Conservation (phyloP, 345 rosid genomes). For the Rhodamnia rubescens region DNA sequence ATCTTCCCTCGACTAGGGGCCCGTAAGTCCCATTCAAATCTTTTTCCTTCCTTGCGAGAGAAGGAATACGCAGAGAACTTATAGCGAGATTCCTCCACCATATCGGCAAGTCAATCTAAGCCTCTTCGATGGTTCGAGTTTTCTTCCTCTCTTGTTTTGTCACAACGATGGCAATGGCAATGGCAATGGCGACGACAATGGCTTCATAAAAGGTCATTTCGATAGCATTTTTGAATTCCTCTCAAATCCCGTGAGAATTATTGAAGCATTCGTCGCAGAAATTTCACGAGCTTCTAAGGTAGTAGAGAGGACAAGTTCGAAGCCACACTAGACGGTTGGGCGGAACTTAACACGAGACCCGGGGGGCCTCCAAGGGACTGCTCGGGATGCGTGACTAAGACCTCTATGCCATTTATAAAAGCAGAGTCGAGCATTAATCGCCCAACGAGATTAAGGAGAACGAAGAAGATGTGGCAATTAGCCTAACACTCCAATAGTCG, state of each 20-base stretch:
- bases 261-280: neutral
- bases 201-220: neutral
- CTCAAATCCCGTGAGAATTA: neutral
- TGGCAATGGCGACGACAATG: neutral
- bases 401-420: too few relatives aligned
- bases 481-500: too few relatives aligned
- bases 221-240: neutral
- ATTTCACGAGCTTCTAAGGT: neutral
- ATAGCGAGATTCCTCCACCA: too few relatives aligned
- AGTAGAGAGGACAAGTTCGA: neutral
- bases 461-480: rapidly evolving
- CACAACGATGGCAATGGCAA: neutral
- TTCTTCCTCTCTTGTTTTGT: too few relatives aligned
- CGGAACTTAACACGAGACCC: neutral
- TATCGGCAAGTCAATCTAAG: too few relatives aligned
- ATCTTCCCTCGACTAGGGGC: too few relatives aligned
- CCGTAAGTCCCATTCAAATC: too few relatives aligned
- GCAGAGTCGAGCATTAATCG: neutral
- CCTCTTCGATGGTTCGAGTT: too few relatives aligned
- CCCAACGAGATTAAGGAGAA: neutral
- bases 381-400: too few relatives aligned
- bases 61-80: too few relatives aligned
- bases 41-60: too few relatives aligned
- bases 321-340: neutral
- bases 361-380: neutral